Conservation (phyloP, 106 monocot species). For the Gastrodia elata region DNA sequence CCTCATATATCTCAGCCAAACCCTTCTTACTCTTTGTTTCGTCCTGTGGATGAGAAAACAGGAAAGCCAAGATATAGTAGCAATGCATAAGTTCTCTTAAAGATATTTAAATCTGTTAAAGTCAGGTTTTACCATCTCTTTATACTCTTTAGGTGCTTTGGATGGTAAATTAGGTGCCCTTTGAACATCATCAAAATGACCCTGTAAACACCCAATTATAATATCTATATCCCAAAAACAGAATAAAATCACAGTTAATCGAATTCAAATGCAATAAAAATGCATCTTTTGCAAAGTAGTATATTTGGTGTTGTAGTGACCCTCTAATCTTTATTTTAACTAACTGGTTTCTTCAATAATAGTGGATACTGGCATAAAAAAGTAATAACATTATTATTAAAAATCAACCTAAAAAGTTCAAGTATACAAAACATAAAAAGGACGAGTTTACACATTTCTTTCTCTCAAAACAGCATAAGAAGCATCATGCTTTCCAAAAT, state of each 20-base stretch:
- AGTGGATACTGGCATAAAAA: not conserved
- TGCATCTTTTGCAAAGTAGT: not conserved
- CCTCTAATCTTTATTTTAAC: not conserved
- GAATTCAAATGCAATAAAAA: not conserved
- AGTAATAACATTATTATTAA: too few species aligned
- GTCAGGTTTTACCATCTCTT: slow-evolving; percentile 50
- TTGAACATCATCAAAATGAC: slow-evolving; percentile 86
- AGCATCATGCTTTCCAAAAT: too few species aligned
- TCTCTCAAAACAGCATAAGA: too few species aligned
- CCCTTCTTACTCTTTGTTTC: slow-evolving; percentile 94
- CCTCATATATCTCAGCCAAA: slow-evolving; percentile 96
- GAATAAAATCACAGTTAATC: not conserved
- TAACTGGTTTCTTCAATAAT: not conserved
- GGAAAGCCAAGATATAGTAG: not conserved
- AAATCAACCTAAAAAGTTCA: too few species aligned
- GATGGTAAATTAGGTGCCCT: slow-evolving; percentile 46
- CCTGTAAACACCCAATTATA: slow-evolving; percentile 23
- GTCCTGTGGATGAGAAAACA: slow-evolving; percentile 44
- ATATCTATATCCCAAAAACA: not conserved
- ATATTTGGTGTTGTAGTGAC: not conserved
- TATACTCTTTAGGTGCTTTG: slow-evolving; percentile 61
- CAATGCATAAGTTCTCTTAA: not conserved
- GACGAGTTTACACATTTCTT: too few species aligned
- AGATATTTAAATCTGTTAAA: not conserved
- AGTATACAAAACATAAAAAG: too few species aligned